These are phyloP conservation scores for Bremia lactucae DNA, from an alignment of 352 stramenopile genomes.

Conservation along the genomic window DNA sequence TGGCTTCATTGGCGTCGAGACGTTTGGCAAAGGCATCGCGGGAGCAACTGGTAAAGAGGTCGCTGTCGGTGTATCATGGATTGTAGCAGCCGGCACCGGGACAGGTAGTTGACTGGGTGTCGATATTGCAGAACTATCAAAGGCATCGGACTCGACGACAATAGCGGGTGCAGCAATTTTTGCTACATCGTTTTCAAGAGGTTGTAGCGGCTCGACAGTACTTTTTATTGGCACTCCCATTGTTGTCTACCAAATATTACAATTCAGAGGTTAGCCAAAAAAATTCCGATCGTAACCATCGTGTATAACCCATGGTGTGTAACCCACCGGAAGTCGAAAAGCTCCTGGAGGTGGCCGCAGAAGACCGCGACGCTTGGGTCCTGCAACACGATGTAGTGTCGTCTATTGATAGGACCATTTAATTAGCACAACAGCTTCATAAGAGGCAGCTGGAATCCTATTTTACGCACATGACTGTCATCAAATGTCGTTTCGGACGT, in stretches of 20 bases:
- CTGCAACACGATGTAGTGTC: constrained; percentile 66
- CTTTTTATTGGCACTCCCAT: constrained; percentile 26
- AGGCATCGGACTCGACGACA: constrained; percentile 6
- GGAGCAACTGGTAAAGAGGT: constrained; percentile 12
- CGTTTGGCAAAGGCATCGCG: no score
- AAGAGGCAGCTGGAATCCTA: no score
- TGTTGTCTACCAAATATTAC: constrained; percentile 24
- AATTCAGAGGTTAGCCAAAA: constrained; percentile 4
- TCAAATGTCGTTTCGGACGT: constrained; percentile 33
- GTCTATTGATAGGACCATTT: constrained; percentile 22
- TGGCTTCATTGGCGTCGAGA: constrained; percentile 27
- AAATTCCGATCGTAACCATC: background rate
- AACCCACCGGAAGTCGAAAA: constrained; percentile 44
- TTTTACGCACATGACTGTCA: constrained; percentile 49
- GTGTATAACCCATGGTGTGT: background rate
- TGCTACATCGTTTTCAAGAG: background rate
- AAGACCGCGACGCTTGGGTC: constrained; percentile 67
- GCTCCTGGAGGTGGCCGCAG: constrained; percentile 49
- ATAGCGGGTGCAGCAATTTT: constrained; percentile 1
- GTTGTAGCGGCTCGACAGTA: constrained; percentile 15
- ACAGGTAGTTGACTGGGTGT: no score
- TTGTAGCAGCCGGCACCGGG: background rate
- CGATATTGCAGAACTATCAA: constrained; percentile 2
- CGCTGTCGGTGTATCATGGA: background rate
- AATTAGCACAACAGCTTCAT: constrained; percentile 5